A percentile compares a stretch with the other conserved stretches of the same genome.
These are phyloP conservation scores for Schizosaccharomyces octosporus DNA, from an alignment of 805 yeast genomes.

Conservation along the genomic window DNA sequence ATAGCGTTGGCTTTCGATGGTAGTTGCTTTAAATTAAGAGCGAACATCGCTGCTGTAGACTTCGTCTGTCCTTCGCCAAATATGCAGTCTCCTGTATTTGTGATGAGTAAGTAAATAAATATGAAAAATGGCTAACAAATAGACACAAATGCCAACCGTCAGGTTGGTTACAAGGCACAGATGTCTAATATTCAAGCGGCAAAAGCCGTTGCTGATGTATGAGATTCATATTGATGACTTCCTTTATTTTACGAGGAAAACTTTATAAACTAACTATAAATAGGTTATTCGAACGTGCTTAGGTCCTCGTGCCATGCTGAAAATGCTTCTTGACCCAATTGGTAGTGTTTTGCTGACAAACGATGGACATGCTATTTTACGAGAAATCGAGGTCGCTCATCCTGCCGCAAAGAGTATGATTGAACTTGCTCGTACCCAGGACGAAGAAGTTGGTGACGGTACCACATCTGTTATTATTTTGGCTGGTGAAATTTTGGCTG, in stretches of 20 bases:
- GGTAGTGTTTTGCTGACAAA: constrained; percentile 60
- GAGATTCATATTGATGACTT: constrained; percentile 4
- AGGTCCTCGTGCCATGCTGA: constrained; percentile 97
- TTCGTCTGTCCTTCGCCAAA: constrained; percentile 1
- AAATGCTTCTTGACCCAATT: constrained; percentile 91
- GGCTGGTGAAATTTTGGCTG: constrained; percentile 92
- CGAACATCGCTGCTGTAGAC: neutral
- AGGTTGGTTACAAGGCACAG: constrained; percentile 92
- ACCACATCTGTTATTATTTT: constrained; percentile 82
- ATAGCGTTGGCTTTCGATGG: no score
- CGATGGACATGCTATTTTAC: constrained; percentile 92
- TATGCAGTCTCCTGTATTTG: constrained; percentile 8
- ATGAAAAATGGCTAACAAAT: neutral
- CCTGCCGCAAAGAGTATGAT: constrained; percentile 99
- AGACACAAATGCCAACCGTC: constrained; percentile 47
- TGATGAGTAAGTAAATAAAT: constrained; percentile 4
- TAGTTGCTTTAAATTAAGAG: neutral
- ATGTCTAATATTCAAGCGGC: constrained; percentile 94
- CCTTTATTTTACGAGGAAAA: neutral
- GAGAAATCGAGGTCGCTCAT: constrained; percentile 86
- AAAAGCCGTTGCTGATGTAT: constrained; percentile 30
- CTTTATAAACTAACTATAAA: neutral
- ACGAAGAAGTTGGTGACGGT: constrained; percentile 60
- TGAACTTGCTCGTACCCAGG: constrained; percentile 63
- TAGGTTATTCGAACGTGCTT: constrained; percentile 85